phyloP scores from a whole-genome alignment of 805 yeast species.

The Priceomyces haplophilus region DNA sequence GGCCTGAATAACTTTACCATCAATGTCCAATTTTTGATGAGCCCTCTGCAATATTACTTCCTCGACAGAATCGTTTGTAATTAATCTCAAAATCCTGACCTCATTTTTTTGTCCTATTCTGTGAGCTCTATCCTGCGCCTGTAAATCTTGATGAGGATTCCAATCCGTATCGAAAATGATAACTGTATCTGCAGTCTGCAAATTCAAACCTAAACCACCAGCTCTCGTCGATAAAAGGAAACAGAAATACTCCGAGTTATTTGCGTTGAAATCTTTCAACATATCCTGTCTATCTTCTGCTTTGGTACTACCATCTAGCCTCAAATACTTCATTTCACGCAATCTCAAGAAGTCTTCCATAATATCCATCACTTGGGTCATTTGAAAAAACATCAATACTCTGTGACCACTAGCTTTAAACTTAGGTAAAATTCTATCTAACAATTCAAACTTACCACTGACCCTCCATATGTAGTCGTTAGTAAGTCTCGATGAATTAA shows the following conservation, averaged over 20 bases:
- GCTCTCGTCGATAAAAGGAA: conserved; percentile 82
- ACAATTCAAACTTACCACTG: conserved; percentile 76
- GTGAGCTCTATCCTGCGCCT: conserved; percentile 88
- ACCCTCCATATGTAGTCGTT: conserved; percentile 71
- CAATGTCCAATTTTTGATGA: conserved; percentile 78
- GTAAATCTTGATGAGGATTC: conserved; percentile 91
- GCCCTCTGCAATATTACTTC: conserved; percentile 82
- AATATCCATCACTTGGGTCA: conserved; percentile 88
- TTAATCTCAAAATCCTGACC: conserved; percentile 75
- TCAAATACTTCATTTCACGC: conserved; percentile 63
- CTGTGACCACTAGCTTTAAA: conserved; percentile 72
- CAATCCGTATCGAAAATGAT: conserved; percentile 85
- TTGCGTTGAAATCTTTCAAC: conserved; percentile 72
- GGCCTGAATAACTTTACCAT: conserved; percentile 87
- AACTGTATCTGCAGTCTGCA: conserved; percentile 86
- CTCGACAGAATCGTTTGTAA: conserved; percentile 76
- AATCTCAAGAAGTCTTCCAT: conserved; percentile 80
- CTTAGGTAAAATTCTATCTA: conserved; percentile 74
- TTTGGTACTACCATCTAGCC: conserved; percentile 80
- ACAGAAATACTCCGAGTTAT: conserved; percentile 72
- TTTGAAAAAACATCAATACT: conserved; percentile 79
- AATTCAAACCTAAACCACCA: conserved; percentile 83
- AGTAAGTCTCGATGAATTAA: conserved; percentile 61
- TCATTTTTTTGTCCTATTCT: conserved; percentile 89
- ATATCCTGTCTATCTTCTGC: conserved; percentile 79